Conservation (phyloP, 257 asterid genomes). For the Agastache rugosa region DNA sequence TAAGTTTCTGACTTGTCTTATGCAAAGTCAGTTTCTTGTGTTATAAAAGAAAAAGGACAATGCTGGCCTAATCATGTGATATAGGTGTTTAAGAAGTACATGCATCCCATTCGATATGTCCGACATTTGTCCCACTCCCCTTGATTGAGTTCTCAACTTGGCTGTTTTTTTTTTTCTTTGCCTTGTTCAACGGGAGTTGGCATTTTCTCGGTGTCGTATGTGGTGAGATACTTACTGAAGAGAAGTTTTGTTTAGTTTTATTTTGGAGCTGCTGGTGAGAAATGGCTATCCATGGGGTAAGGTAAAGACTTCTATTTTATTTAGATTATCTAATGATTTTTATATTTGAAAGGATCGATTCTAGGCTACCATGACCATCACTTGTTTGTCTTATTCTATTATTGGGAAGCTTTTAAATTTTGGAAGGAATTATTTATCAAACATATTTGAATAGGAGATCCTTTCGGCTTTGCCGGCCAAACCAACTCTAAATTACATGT, state of each 20-base stretch:
- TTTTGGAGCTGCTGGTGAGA: conserved; percentile 21
- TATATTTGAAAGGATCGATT: conserved; percentile 22
- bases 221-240: conserved; percentile 17
- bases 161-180: neutral
- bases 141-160: conserved; percentile 2
- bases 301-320: conserved; percentile 6
- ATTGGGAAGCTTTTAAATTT: conserved; percentile 1
- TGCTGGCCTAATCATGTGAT: conserved; percentile 20
- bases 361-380: conserved; percentile 26
- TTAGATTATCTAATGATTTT: conserved; percentile 3
- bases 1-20: conserved; percentile 29
- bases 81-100: conserved; percentile 23
- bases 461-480: conserved; percentile 34
- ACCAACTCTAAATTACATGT: neutral
- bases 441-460: neutral
- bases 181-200: conserved; percentile 24
- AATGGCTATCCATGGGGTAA: conserved; percentile 24
- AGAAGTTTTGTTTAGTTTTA: conserved; percentile 3
- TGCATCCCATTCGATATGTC: conserved; percentile 28
- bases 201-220: conserved; percentile 23
- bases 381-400: neutral
- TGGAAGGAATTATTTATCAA: neutral
- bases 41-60: neutral
- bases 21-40: conserved; percentile 22
- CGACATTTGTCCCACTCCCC: conserved; percentile 26